Evolutionary conservation across 257 asterid species (phyloP).

Genomic region (Solanum sitiens): DNA sequence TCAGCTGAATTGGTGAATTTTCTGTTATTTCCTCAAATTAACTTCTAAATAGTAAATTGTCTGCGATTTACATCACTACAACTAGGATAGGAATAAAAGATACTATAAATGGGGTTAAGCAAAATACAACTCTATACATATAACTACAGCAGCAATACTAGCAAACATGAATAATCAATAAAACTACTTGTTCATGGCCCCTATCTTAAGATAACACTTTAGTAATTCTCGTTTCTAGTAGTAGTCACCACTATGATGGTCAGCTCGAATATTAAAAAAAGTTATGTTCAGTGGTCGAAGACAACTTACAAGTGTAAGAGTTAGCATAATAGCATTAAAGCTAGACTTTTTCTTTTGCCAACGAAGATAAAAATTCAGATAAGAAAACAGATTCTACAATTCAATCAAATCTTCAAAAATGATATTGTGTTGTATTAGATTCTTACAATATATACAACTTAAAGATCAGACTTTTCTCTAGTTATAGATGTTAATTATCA

Average conservation of each 20-base stretch:
- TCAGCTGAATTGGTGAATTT: background rate
- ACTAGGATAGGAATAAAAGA: background rate
- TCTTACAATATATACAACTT: too few species aligned
- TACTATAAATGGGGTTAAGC: background rate
- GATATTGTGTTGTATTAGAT: too few species aligned
- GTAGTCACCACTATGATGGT: slow-evolving; percentile 85
- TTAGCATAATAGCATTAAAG: background rate
- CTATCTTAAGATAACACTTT: slow-evolving; percentile 44
- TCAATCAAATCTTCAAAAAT: too few species aligned
- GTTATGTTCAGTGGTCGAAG: background rate
- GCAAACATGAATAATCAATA: background rate
- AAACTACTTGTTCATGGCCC: slow-evolving; percentile 68
- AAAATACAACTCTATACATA: background rate
- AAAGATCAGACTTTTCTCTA: too few species aligned
- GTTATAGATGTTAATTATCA: too few species aligned
- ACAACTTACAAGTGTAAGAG: background rate
- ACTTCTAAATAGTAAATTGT: background rate
- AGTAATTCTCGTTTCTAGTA: slow-evolving; percentile 70
- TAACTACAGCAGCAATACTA: too few species aligned
- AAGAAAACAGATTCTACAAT: too few species aligned
- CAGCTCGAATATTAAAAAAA: slow-evolving; percentile 52
- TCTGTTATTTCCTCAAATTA: background rate
- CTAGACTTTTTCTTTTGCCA: background rate
- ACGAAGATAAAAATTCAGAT: too few species aligned
- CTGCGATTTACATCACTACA: background rate